Conservation (phyloP, 2,329 filamentous ascomycete genomes). For the Tolypocladium tundrense region DNA sequence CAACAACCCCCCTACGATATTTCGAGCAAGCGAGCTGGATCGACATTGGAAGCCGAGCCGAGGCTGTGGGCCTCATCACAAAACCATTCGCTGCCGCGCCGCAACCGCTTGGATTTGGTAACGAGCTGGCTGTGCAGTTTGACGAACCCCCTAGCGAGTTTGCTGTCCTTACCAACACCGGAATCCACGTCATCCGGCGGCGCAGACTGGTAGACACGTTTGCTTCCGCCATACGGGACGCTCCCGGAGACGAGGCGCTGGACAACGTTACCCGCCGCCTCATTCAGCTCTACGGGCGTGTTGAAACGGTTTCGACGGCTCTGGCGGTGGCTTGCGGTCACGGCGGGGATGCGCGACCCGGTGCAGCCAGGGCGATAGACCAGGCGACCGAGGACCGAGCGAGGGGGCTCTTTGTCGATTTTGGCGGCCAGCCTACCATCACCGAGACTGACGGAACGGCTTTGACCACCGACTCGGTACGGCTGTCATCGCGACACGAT, state of each 20-base stretch:
- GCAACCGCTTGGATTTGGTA: constrained; percentile 73
- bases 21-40: constrained; percentile 76
- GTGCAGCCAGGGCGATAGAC: constrained; percentile 69
- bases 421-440: constrained; percentile 76
- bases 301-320: constrained; percentile 82
- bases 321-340: constrained; percentile 93
- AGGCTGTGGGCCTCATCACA: constrained; percentile 71
- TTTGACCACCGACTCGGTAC: constrained; percentile 69
- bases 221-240: constrained; percentile 65
- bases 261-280: constrained; percentile 78
- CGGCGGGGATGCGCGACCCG: constrained; percentile 63
- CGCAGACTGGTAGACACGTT: constrained; percentile 87
- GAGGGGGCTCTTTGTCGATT: constrained; percentile 81
- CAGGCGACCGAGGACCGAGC: constrained; percentile 79
- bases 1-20: constrained; percentile 47
- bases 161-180: constrained; percentile 83
- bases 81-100: constrained; percentile 59
- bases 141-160: constrained; percentile 75
- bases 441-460: constrained; percentile 66
- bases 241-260: constrained; percentile 66
- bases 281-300: constrained; percentile 74
- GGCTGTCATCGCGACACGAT: constrained; percentile 79
- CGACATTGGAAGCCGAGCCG: constrained; percentile 59
- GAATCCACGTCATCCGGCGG: constrained; percentile 76
- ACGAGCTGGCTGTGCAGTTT: constrained; percentile 93